A percentile compares a stretch with the other conserved stretches of the same genome.
Conservation (phyloP, 2,329 filamentous ascomycete genomes). For the Ceratocystis huliohia region DNA sequence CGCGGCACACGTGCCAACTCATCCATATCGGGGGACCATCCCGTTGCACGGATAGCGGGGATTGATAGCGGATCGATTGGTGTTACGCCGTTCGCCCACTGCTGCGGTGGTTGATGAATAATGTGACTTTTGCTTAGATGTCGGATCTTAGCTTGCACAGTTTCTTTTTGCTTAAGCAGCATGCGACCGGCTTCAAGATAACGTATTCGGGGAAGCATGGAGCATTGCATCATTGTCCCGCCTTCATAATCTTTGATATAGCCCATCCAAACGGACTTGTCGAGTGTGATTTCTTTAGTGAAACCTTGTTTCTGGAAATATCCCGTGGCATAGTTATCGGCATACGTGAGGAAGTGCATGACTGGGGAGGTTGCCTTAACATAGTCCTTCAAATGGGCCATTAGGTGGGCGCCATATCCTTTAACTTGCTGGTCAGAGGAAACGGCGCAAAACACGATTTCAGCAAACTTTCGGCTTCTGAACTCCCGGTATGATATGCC, state of each 20-base stretch:
- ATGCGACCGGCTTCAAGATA: conserved; percentile 89
- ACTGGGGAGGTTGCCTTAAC: conserved; percentile 93
- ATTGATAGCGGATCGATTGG: conserved; percentile 78
- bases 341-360: conserved; percentile 98
- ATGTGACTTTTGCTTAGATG: conserved; percentile 81
- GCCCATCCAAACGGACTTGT: conserved; percentile 89
- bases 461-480: conserved; percentile 80
- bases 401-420: conserved; percentile 92
- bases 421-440: conserved; percentile 97
- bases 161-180: conserved; percentile 94
- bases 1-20: conserved; percentile 87
- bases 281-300: conserved; percentile 93
- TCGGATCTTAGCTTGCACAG: conserved; percentile 85
- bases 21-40: conserved; percentile 97
- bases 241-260: conserved; percentile 99
- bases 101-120: conserved; percentile 69
- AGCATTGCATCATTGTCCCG: conserved; percentile 98
- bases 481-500: conserved; percentile 96
- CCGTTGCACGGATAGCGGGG: conserved; percentile 76
- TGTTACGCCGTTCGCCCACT: conserved; percentile 66
- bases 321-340: conserved; percentile 96
- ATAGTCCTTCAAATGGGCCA: conserved; percentile 96
- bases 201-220: conserved; percentile 86
- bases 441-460: conserved; percentile 98
- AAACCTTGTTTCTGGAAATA: conserved; percentile 99